Evolutionary conservation across 257 asterid species (phyloP), one percentile per base, ranked within the genome.

Genomic region (Catharanthus roseus): DNA sequence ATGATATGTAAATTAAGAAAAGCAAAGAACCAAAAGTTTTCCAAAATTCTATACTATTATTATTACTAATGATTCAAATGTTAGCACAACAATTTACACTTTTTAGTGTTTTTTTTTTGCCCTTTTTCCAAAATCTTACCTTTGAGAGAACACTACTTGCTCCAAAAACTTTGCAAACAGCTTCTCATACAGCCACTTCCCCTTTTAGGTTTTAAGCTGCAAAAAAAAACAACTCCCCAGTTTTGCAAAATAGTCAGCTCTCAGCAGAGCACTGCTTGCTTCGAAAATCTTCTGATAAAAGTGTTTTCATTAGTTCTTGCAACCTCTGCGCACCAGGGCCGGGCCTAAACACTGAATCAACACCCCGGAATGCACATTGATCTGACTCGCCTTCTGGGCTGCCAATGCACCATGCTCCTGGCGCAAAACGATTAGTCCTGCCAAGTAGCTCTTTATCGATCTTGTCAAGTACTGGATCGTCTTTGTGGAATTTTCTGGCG

Each of bases 331-430:
- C 95, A 10, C 97, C 98, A 0, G 87, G 90, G 9, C 99, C 95
- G 19, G 97, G 92, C 70, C 79, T 79, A 28, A 95, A 81, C 63
- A 85, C 88, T 0, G 96, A 86, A 62, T 88, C 95, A 45, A 91
- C 86, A 5, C 97, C 99, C 5, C 86, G 65, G 67, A 79, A 26
- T 2, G 76, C 63, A 78, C 99, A 95, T n/a, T 97, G 95, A 73
- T 90, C 98, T 0, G 81, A 84, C 78, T 86, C 90, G 13, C 76
- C 82, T 66, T 79, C 91, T 15, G 89, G 78, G 86, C 83, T 86
- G 21, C 97, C 97, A 10, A 82, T 54, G 44, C 99, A 91, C 99
- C 99, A 95, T 0, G 90, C 97, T 39, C 99, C 99, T 0, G 85
- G 90, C 15, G 92, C 79, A 45, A 91, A 95, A 16, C 90, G 95